Percentiles rank a stretch among this genome's conserved stretches.
phyloP scores from a whole-genome alignment of 2,329 filamentous ascomycete species.

The Fusarium paranaense region DNA sequence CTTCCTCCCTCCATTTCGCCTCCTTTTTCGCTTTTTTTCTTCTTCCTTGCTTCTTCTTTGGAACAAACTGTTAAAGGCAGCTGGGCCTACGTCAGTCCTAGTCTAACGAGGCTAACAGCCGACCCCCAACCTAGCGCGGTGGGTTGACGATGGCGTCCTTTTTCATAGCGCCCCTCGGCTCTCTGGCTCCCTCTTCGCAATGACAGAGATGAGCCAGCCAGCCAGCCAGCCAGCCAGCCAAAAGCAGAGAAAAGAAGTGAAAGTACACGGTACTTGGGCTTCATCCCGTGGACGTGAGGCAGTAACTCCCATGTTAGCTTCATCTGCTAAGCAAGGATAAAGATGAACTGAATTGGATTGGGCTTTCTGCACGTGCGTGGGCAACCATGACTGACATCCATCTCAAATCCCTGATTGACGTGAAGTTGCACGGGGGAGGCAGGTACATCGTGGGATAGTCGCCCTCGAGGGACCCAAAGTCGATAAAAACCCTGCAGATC shows the following conservation, averaged over 20 bases:
- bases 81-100: constrained; percentile 8
- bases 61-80: neutral
- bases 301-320: neutral
- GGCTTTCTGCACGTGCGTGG: neutral
- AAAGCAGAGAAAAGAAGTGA: neutral
- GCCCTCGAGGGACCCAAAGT: constrained; percentile 17
- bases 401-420: constrained; percentile 24
- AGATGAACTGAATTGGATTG: neutral
- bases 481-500: constrained; percentile 38
- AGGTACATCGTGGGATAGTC: constrained; percentile 21
- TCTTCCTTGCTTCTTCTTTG: constrained; percentile 5
- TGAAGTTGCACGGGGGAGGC: constrained; percentile 30
- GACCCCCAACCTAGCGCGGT: neutral
- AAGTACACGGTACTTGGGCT: neutral
- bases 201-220: neutral
- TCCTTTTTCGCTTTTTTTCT: constrained; percentile 1
- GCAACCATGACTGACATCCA: constrained; percentile 2
- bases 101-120: neutral
- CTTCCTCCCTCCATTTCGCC: constrained; percentile 4
- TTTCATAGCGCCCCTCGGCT: neutral
- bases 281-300: neutral
- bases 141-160: constrained; percentile 3
- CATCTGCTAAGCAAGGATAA: constrained; percentile 8
- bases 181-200: constrained; percentile 5
- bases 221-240: neutral